Conservation (phyloP, 768 basidiomycete genomes). For the Tricholoma terreum region DNA sequence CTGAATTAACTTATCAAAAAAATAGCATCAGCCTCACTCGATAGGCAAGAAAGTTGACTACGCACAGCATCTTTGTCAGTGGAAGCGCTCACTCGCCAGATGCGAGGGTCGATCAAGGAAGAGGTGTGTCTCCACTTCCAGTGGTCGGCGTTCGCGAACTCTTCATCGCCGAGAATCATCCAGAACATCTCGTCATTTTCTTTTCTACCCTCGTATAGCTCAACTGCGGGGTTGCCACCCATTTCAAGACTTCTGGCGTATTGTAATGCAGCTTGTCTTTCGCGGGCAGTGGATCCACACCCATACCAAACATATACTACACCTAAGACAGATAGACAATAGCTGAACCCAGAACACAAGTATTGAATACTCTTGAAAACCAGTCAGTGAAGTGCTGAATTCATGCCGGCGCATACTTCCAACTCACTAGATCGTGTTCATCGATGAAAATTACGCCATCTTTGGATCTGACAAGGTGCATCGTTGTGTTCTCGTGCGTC, state of each 20-base stretch:
- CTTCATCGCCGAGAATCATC: slow-evolving; percentile 77
- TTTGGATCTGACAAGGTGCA: slow-evolving; percentile 66
- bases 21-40: slow-evolving; percentile 4
- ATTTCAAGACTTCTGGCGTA: slow-evolving; percentile 53
- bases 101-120: slow-evolving; percentile 41
- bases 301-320: slow-evolving; percentile 83
- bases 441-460: slow-evolving; percentile 58
- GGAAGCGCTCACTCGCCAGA: slow-evolving; percentile 56
- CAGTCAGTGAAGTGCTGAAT: background rate
- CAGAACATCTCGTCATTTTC: slow-evolving; percentile 80
- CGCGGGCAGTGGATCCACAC: slow-evolving; percentile 55
- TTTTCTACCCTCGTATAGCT: slow-evolving; percentile 62
- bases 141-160: slow-evolving; percentile 76
- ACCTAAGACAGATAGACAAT: slow-evolving; percentile 68
- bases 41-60: background rate
- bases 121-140: slow-evolving; percentile 67
- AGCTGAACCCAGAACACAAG: slow-evolving; percentile 83
- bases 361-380: slow-evolving; percentile 52
- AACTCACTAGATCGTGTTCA: slow-evolving; percentile 64
- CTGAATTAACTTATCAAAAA: slow-evolving; percentile 39
- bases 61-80: slow-evolving; percentile 40
- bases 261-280: slow-evolving; percentile 57
- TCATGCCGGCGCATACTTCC: slow-evolving; percentile 1
- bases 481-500: slow-evolving; percentile 76
- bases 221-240: slow-evolving; percentile 38